phyloP scores from a whole-genome alignment of 192 early-diverging fungal species.

The Umbelopsis sp. region DNA sequence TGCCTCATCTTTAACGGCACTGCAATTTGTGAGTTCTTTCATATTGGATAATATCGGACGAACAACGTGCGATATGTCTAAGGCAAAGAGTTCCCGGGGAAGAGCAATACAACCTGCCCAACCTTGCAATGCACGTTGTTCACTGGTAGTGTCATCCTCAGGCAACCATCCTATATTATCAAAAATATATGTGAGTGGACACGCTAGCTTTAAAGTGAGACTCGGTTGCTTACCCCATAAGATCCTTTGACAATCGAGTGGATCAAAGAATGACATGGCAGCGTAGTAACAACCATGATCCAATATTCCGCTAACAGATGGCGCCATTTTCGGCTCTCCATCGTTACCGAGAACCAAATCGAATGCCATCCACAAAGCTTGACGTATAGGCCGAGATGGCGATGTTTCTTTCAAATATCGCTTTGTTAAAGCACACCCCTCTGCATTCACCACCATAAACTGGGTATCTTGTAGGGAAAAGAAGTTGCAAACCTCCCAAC shows the following conservation, averaged over 20 bases:
- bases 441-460: conserved; percentile 15
- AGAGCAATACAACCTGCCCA: conserved; percentile 25
- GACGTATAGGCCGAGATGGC: conserved; percentile 1
- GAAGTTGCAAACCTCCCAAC: conserved; percentile 21
- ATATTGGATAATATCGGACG: not conserved
- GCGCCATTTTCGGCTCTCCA: conserved; percentile 4
- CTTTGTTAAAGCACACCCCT: not conserved
- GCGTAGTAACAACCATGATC: conserved; percentile 20
- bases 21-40: not conserved
- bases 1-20: not conserved
- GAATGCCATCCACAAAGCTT: conserved; percentile 17
- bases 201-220: not conserved
- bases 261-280: conserved; percentile 17
- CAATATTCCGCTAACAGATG: not conserved
- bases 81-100: conserved; percentile 17
- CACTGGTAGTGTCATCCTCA: conserved; percentile 10
- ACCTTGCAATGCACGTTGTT: not conserved
- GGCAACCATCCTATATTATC: conserved; percentile 18
- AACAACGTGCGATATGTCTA: conserved; percentile 3
- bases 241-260: not conserved
- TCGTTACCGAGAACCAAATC: not conserved
- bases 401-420: not conserved
- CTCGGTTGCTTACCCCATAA: conserved; percentile 19
- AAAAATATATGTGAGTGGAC: not conserved
- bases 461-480: conserved; percentile 9